Percentiles rank a stretch among this genome's conserved stretches.
These are phyloP conservation scores for Phytopythium cucurbitacearum DNA, from an alignment of 352 stramenopile genomes.

Conservation along the genomic window DNA sequence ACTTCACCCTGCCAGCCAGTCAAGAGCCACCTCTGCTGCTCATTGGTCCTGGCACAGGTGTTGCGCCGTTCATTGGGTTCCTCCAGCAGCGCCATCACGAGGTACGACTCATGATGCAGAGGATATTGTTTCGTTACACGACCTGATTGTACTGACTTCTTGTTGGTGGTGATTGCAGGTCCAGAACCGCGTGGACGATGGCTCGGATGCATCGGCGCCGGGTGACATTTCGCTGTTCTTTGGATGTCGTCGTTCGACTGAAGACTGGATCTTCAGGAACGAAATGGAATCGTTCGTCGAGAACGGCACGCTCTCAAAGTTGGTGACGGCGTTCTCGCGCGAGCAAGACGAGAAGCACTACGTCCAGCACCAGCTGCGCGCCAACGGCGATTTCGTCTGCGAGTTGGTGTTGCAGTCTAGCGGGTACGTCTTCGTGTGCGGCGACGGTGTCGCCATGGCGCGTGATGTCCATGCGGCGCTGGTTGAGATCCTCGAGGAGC, in stretches of 20 bases:
- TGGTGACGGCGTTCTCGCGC: conserved; percentile 92
- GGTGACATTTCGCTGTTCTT: conserved; percentile 91
- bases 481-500: conserved; percentile 65
- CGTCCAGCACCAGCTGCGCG: conserved; percentile 86
- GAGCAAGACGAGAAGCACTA: conserved; percentile 91
- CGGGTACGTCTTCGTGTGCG: conserved; percentile 93
- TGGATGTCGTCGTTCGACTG: conserved; percentile 81
- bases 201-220: neutral
- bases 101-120: conserved; percentile 5
- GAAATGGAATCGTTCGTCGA: conserved; percentile 76
- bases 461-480: conserved; percentile 92
- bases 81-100: conserved; percentile 82
- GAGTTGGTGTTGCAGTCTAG: conserved; percentile 72
- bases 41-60: conserved; percentile 94
- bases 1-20: conserved; percentile 88
- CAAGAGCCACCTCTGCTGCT: conserved; percentile 89
- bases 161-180: too few species aligned
- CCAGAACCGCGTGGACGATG: conserved; percentile 17
- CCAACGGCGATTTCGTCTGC: conserved; percentile 55
- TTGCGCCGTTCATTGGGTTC: conserved; percentile 96
- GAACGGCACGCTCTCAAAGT: conserved; percentile 69
- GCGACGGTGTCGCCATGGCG: conserved; percentile 94
- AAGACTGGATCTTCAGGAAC: conserved; percentile 92
- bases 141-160: too few species aligned
- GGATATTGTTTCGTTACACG: too few species aligned